Conservation (phyloP, 2,329 filamentous ascomycete genomes). For the Colletotrichum sublineola region DNA sequence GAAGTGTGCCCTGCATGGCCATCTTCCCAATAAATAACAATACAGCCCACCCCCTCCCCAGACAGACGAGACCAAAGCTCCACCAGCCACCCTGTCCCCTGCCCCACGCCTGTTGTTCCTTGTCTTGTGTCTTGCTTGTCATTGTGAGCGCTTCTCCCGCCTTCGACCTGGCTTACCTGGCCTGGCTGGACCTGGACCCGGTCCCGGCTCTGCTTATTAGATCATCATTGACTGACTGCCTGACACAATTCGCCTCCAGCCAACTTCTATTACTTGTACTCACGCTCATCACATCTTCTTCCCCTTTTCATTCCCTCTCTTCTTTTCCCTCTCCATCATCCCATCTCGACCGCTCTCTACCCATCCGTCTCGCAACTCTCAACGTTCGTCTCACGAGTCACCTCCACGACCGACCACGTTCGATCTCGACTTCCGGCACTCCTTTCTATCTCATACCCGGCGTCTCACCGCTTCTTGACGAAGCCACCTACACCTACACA, state of each 20-base stretch:
- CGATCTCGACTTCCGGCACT: constrained; percentile 16
- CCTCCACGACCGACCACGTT: constrained; percentile 11
- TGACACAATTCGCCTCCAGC: constrained; percentile 41
- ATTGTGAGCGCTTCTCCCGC: constrained; percentile 42
- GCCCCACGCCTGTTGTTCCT: constrained; percentile 38
- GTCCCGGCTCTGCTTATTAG: constrained; percentile 41
- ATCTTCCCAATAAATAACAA: constrained; percentile 24
- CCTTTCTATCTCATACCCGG: constrained; percentile 3
- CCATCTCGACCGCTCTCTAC: background rate
- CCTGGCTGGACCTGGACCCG: constrained; percentile 29
- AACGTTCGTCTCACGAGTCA: background rate
- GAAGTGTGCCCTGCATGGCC: constrained; percentile 37
- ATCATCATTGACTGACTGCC: constrained; percentile 40
- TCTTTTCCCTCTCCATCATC: background rate
- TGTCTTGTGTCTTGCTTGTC: constrained; percentile 41
- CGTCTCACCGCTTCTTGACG: constrained; percentile 16
- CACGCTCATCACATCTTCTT: constrained; percentile 30
- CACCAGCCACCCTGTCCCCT: constrained; percentile 42
- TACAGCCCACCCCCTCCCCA: constrained; percentile 23
- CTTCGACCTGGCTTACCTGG: constrained; percentile 37
- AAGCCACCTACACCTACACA: constrained; percentile 1
- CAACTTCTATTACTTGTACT: constrained; percentile 31
- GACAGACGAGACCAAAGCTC: constrained; percentile 21
- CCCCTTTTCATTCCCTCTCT: constrained; percentile 2
- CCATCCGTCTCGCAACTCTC: background rate